These are phyloP conservation scores for Cystobasidium pallidum DNA, from an alignment of 1,284 basidiomycete genomes.

Conservation along the genomic window DNA sequence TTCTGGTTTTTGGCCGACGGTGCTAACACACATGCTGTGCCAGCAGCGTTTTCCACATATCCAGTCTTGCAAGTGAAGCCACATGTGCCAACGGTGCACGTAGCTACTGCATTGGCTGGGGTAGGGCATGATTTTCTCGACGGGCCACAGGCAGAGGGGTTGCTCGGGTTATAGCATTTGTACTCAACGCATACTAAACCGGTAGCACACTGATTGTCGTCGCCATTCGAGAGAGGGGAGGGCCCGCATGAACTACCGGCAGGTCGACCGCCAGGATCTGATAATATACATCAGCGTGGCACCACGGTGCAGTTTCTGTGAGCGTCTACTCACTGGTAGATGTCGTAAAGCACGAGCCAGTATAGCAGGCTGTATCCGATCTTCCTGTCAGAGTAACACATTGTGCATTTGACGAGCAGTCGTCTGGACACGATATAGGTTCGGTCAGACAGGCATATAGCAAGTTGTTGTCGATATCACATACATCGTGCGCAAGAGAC, in stretches of 20 bases:
- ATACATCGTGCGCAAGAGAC: slow-evolving; percentile 12
- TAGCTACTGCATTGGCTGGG: slow-evolving; percentile 45
- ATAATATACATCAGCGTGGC: not conserved
- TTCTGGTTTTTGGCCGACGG: slow-evolving; percentile 35
- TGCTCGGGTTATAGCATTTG: slow-evolving; percentile 29
- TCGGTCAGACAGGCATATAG: no score
- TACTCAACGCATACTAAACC: slow-evolving; percentile 29
- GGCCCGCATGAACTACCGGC: slow-evolving; percentile 3
- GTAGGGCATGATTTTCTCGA: slow-evolving; percentile 20
- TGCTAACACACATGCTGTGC: slow-evolving; percentile 17
- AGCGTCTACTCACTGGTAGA: slow-evolving; percentile 10
- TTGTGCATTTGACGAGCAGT: slow-evolving; percentile 22
- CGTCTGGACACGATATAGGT: not conserved
- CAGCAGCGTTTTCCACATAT: slow-evolving; percentile 15
- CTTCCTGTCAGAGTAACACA: slow-evolving; percentile 12
- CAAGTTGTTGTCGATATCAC: no score
- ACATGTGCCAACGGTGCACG: slow-evolving; percentile 44
- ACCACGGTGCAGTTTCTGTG: no score
- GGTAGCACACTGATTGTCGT: slow-evolving; percentile 25
- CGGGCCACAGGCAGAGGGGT: slow-evolving; percentile 16
- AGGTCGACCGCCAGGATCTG: slow-evolving; percentile 8
- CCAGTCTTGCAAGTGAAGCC: slow-evolving; percentile 44
- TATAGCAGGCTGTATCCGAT: slow-evolving; percentile 24
- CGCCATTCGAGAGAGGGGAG: not conserved
- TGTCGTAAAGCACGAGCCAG: slow-evolving; percentile 9